A percentile compares a stretch with the other conserved stretches of the same genome.
phyloP scores from a whole-genome alignment of 2,329 filamentous ascomycete species.

The Colletotrichum sp. region DNA sequence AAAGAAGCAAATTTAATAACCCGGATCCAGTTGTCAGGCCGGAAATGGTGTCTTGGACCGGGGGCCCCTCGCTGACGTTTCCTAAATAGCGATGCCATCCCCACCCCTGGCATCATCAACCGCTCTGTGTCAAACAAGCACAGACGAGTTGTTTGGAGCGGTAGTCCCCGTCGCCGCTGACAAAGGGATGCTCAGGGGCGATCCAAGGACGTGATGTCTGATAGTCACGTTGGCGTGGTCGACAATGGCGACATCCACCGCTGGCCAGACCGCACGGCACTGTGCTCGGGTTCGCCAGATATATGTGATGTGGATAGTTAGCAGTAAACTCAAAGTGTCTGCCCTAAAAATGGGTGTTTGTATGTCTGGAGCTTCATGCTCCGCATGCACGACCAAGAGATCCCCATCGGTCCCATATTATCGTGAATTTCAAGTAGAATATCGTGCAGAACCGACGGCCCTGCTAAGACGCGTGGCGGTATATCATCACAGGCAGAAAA shows the following conservation, averaged over 20 bases:
- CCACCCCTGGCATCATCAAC: background rate
- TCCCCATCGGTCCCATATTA: background rate
- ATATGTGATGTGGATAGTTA: background rate
- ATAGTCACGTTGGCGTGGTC: background rate
- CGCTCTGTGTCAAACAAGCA: conserved; percentile 10
- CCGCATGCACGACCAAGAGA: background rate
- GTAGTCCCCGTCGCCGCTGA: background rate
- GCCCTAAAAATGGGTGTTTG: background rate
- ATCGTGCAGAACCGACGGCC: background rate
- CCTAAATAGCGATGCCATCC: background rate
- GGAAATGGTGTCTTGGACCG: background rate
- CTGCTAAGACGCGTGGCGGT: background rate
- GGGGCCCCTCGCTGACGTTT: background rate
- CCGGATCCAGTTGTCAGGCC: background rate
- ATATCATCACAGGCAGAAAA: background rate
- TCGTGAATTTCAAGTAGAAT: background rate
- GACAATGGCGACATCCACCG: background rate
- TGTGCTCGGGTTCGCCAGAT: background rate
- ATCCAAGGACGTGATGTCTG: background rate
- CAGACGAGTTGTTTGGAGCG: background rate
- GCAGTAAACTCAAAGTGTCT: background rate
- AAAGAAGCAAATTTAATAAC: background rate
- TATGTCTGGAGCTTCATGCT: background rate
- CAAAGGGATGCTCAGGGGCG: background rate
- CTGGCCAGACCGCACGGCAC: background rate